Conservation (phyloP, 192 early-diverging fungal genomes). For the Backusella australiensis region DNA sequence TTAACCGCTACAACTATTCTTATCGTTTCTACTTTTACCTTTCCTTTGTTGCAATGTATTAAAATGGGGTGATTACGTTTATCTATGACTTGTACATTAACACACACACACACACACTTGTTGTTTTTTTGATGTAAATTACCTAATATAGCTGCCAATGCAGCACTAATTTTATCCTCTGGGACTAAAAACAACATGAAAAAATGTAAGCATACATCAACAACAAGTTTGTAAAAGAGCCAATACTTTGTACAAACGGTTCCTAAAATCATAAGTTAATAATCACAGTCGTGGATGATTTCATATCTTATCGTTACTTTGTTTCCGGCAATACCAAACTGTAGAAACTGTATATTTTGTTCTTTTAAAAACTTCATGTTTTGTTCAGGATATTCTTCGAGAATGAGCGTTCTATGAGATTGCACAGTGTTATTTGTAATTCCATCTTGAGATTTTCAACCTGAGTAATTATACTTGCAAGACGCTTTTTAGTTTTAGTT, state of each 20-base stretch:
- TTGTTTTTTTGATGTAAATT: conserved; percentile 11
- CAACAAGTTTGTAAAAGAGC: background rate
- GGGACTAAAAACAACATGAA: conserved; percentile 41
- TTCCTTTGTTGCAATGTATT: conserved; percentile 98
- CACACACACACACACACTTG: background rate
- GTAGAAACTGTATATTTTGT: conserved; percentile 79
- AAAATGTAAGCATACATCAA: background rate
- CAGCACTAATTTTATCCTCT: conserved; percentile 58
- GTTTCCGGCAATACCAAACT: conserved; percentile 89
- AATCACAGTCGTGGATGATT: background rate
- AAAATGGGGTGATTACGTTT: conserved; percentile 79
- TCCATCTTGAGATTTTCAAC: background rate
- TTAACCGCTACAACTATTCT: too few relatives aligned
- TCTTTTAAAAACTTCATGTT: conserved; percentile 83
- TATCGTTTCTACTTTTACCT: conserved; percentile 31
- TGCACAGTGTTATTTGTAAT: background rate
- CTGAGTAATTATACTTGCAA: conserved; percentile 52
- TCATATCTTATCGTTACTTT: conserved; percentile 56
- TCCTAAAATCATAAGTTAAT: conserved; percentile 34
- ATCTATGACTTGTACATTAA: conserved; percentile 40
- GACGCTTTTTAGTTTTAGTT: conserved; percentile 83
- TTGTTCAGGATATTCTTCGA: conserved; percentile 89
- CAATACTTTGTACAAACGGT: conserved; percentile 65
- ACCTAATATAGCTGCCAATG: conserved; percentile 53
- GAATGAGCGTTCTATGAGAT: conserved; percentile 72